Evolutionary conservation across 2,329 filamentous ascomycete species (phyloP).

Genomic region (Ascosphaera acerosa): DNA sequence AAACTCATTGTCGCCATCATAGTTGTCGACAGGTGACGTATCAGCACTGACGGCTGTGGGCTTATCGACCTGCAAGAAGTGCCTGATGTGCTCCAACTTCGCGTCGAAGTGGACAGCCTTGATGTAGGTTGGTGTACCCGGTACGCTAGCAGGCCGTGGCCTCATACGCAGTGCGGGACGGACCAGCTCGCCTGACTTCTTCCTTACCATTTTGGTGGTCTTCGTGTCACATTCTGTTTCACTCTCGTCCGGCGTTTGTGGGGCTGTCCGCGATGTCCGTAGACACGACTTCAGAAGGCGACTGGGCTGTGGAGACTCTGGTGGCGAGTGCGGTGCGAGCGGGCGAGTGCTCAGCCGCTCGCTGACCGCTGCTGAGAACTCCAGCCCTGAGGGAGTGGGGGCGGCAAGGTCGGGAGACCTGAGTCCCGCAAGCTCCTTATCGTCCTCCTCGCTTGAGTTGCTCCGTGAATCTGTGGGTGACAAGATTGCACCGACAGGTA

Average conservation of each 20-base stretch:
- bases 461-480: slow-evolving; percentile 71
- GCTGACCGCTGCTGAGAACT: background rate
- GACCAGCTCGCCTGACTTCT: slow-evolving; percentile 94
- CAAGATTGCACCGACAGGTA: slow-evolving; percentile 64
- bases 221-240: slow-evolving; percentile 36
- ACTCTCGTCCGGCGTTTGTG: slow-evolving; percentile 16
- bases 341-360: slow-evolving; percentile 3
- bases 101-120: slow-evolving; percentile 98
- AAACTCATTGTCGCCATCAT: slow-evolving; percentile 72
- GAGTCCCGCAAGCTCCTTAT: slow-evolving; percentile 7
- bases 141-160: slow-evolving; percentile 81
- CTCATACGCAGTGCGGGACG: slow-evolving; percentile 66
- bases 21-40: slow-evolving; percentile 69
- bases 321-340: slow-evolving; percentile 15
- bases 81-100: slow-evolving; percentile 81
- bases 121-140: slow-evolving; percentile 80
- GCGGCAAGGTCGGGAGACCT: background rate
- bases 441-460: slow-evolving; percentile 68
- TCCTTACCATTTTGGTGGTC: slow-evolving; percentile 62
- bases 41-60: slow-evolving; percentile 90
- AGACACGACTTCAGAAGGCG: slow-evolving; percentile 30
- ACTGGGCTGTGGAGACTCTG: slow-evolving; percentile 36
- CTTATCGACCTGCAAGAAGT: slow-evolving; percentile 82
- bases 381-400: background rate
- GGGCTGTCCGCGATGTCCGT: slow-evolving; percentile 16